Percentiles rank a stretch among this genome's conserved stretches.
These are phyloP conservation scores for Strobilomyces confusus DNA, from an alignment of 768 basidiomycete genomes.

Conservation along the genomic window DNA sequence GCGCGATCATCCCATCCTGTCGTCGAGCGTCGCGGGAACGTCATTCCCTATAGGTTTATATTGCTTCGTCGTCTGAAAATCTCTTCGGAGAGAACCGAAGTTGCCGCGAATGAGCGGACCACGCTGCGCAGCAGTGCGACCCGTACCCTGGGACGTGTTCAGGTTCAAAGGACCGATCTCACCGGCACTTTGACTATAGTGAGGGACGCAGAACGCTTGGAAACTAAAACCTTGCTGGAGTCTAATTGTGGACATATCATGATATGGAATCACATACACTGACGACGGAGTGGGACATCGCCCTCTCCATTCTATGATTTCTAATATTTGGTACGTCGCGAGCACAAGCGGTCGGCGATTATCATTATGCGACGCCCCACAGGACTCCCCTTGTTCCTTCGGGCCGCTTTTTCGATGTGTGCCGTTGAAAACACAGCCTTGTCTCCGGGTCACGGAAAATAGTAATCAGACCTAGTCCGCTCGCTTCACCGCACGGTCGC, in stretches of 20 bases:
- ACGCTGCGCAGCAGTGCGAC: background rate
- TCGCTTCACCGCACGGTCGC: background rate
- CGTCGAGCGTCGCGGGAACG: slow-evolving; percentile 1
- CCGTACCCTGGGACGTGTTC: background rate
- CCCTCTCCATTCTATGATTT: slow-evolving; percentile 3
- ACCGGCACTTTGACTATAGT: background rate
- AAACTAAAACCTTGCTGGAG: background rate
- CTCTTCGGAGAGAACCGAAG: background rate
- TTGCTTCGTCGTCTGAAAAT: background rate
- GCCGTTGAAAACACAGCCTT: background rate
- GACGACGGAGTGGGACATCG: background rate
- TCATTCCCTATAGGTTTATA: background rate
- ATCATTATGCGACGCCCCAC: background rate
- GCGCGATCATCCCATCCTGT: background rate
- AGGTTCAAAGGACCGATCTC: background rate
- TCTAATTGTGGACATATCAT: background rate
- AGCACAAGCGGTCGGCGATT: background rate
- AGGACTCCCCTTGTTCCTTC: background rate
- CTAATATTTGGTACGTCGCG: background rate
- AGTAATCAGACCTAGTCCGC: background rate
- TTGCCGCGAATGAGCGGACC: background rate
- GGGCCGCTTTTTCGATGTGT: background rate
- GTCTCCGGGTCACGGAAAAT: background rate
- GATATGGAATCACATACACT: background rate
- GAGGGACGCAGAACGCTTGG: background rate